Percentiles rank a stretch among this genome's conserved stretches.
These are phyloP conservation scores for Boletus coccyginus DNA, from an alignment of 768 basidiomycete species.

Conservation along the genomic window DNA sequence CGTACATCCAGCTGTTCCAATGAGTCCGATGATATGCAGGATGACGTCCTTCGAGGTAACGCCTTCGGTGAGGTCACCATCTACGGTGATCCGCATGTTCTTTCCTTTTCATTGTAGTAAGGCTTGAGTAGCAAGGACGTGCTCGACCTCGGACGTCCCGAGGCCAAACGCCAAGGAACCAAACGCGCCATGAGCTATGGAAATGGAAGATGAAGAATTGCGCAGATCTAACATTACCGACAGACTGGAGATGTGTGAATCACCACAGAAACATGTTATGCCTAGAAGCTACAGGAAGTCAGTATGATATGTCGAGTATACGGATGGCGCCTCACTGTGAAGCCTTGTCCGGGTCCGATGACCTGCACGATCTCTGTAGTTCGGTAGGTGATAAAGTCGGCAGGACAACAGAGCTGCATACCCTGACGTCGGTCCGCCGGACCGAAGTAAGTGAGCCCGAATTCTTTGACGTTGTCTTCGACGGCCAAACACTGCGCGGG, in stretches of 20 bases:
- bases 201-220: constrained; percentile 1
- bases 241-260: constrained; percentile 90
- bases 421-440: constrained; percentile 88
- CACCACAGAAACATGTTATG: constrained; percentile 85
- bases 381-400: constrained; percentile 16
- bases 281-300: constrained; percentile 54
- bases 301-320: neutral
- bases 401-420: constrained; percentile 23
- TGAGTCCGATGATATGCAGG: constrained; percentile 84
- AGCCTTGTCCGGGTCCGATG: constrained; percentile 93
- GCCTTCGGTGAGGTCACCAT: constrained; percentile 77
- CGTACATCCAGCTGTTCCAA: constrained; percentile 92
- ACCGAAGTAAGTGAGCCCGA: constrained; percentile 90
- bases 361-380: constrained; percentile 77
- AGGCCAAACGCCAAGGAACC: constrained; percentile 92
- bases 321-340: constrained; percentile 55
- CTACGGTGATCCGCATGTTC: constrained; percentile 90
- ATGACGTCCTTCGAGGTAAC: constrained; percentile 90
- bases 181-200: constrained; percentile 82
- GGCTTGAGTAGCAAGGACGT: constrained; percentile 91
- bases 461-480: constrained; percentile 88
- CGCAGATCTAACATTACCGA: constrained; percentile 7
- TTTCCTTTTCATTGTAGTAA: constrained; percentile 83
- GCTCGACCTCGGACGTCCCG: constrained; percentile 92
- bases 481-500: constrained; percentile 79